Base-by-base conservation (phyloP, 202 grass and related monocot genomes). In the Schoenoplectus tabernaemontani region DNA sequence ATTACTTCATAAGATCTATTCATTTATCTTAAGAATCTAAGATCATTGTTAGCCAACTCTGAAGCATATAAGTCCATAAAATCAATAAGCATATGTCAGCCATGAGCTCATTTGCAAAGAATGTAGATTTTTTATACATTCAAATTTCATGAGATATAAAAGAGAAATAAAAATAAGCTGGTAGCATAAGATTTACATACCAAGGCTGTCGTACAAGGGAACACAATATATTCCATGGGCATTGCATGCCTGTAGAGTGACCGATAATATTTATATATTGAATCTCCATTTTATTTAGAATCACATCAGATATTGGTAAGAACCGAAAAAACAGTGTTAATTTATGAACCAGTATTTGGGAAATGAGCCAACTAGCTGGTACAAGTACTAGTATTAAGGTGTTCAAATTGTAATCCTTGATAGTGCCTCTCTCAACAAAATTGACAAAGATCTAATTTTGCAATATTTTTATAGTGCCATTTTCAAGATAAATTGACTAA, bases 181-280 rank as follows among this genome's bases (percentile, higher is more conserved):
- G 28, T 24, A 79, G 16, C 20, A 42, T 12, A 82, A 12, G 5
- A 72, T 33, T 58, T 47, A 30, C 65, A 53, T 91, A 96, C 93
- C 93, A 42, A 96, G 93, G 53, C 80, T 80, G 68, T 96, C 93
- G 37, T 92, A 96, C 47, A 96, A 81, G 0, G 93, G 93, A 44
- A 96, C 90, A 48, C 89, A 92, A 20, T 80, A 92, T 82, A 96
- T 76, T 48, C 90, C 90, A 53, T 92, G 82, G 12, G 90, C 93
- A 60, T 96, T 90, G 79, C 90, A 96, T 51, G 93, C 93, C 90
- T 96, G 84, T 19, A 67, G 9, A 85, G 20, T 13, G 12, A 23
- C 17, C 19, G 3, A 83, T 50, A 76, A 6, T 20, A 47, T 83
- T 64, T 60, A 51, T 64, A 46, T 63, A 75, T 19, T 34, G 24